A percentile compares a stretch with the other conserved stretches of the same genome.
phyloP scores from a whole-genome alignment of 805 yeast genomes.

The Ogataea degrootiae region DNA sequence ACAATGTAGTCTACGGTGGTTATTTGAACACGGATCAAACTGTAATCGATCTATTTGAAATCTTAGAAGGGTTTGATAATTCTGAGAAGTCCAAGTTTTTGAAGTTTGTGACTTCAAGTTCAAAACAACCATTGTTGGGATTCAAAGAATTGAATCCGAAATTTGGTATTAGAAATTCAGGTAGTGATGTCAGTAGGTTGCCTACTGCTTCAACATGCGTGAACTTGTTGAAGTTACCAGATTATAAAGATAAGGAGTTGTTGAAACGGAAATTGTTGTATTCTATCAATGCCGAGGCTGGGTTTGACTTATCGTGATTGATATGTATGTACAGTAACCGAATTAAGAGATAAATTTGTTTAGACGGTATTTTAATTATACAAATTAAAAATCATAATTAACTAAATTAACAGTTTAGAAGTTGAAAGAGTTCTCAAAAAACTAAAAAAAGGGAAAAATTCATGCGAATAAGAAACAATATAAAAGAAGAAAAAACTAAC shows the following conservation, averaged over 20 bases:
- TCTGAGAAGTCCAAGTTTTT: constrained; percentile 63
- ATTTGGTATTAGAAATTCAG: constrained; percentile 75
- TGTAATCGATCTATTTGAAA: constrained; percentile 65
- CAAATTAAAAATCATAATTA: neutral
- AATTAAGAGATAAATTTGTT: neutral
- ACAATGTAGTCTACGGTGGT: constrained; percentile 64
- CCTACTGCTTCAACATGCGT: constrained; percentile 96
- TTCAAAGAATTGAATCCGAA: constrained; percentile 68
- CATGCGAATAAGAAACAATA: neutral
- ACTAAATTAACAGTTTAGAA: neutral
- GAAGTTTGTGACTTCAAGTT: constrained; percentile 88
- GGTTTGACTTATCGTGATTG: constrained; percentile 70
- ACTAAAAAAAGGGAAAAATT: neutral
- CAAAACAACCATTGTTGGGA: constrained; percentile 88
- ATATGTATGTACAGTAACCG: neutral
- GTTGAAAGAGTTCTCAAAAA: neutral
- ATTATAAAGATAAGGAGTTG: constrained; percentile 57
- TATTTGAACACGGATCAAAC: constrained; percentile 53
- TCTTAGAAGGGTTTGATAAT: constrained; percentile 60
- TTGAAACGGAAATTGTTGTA: constrained; percentile 64
- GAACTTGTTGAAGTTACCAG: constrained; percentile 80
- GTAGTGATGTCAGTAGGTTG: constrained; percentile 48
- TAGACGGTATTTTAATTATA: neutral
- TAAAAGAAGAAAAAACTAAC: neutral
- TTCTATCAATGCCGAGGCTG: constrained; percentile 77